phyloP scores from a whole-genome alignment of 2,329 filamentous ascomycete genomes.

The Colletotrichum limetticola region DNA sequence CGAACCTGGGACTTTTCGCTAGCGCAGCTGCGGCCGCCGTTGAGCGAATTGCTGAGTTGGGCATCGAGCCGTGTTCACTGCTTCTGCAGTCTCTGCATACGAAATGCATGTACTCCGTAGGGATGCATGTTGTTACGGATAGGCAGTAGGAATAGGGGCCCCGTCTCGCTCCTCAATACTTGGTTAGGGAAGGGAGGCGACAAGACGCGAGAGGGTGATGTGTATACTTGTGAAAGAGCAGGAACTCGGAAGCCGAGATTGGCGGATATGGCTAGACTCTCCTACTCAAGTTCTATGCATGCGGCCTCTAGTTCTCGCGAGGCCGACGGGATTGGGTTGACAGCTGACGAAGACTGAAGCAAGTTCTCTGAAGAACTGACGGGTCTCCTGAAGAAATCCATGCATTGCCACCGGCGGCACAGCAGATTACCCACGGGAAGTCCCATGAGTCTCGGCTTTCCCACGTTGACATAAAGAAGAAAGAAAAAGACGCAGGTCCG shows the following conservation, averaged over 20 bases:
- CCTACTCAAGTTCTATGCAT: background rate
- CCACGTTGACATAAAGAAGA: slow-evolving; percentile 15
- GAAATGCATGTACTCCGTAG: background rate
- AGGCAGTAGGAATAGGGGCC: background rate
- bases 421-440: background rate
- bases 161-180: background rate
- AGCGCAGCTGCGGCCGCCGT: background rate
- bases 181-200: background rate
- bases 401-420: background rate
- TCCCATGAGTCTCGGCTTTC: background rate
- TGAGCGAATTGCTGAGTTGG: background rate
- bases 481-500: background rate
- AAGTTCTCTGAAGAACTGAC: background rate
- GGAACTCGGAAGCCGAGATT: background rate
- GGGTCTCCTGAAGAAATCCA: background rate
- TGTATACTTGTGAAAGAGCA: background rate
- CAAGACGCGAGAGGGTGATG: background rate
- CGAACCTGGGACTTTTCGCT: slow-evolving; percentile 1
- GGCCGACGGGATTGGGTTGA: background rate
- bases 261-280: background rate
- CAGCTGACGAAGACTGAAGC: too few relatives aligned
- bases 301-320: background rate
- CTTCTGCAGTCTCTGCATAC: background rate
- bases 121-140: background rate
- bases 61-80: background rate